Evolutionary conservation across 1,284 basidiomycete species (phyloP).

Genomic region (Ganoderma multipileum): DNA sequence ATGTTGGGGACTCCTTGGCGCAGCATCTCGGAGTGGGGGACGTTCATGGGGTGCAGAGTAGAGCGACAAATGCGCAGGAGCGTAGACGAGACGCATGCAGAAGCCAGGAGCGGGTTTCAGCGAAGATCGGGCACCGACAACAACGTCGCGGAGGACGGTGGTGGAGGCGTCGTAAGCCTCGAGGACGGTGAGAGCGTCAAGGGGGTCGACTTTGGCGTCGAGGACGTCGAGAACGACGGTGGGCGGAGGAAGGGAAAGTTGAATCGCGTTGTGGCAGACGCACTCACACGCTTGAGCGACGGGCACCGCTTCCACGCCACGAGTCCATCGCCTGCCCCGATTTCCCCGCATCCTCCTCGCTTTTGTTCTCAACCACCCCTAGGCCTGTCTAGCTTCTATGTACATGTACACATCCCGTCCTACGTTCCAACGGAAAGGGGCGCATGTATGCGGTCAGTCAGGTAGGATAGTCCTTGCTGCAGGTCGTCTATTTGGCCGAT

Average conservation of each 20-base stretch:
- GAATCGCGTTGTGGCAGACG: constrained; percentile 36
- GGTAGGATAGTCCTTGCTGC: constrained; percentile 8
- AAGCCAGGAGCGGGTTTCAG: neutral
- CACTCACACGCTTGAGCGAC: constrained; percentile 37
- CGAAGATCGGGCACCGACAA: neutral
- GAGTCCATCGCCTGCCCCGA: constrained; percentile 31
- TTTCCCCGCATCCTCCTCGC: constrained; percentile 19
- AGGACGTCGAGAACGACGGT: constrained; percentile 32
- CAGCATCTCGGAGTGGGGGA: constrained; percentile 51
- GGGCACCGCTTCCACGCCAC: constrained; percentile 37
- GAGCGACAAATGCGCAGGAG: constrained; percentile 23
- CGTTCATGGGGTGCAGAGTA: constrained; percentile 34
- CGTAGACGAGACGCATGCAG: constrained; percentile 34
- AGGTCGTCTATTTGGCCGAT: constrained; percentile 14
- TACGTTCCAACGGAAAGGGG: neutral
- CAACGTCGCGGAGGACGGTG: constrained; percentile 25
- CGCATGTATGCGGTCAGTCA: neutral
- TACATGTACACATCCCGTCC: no score
- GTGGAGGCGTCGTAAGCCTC: constrained; percentile 19
- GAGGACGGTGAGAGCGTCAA: constrained; percentile 13
- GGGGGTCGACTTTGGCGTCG: constrained; percentile 21
- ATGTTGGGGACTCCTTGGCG: constrained; percentile 52
- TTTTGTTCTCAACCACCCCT: constrained; percentile 3
- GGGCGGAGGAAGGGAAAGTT: constrained; percentile 30
- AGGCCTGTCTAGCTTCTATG: neutral